Base-by-base conservation (phyloP, 2,329 filamentous ascomycete genomes). In the Teratosphaeriaceae sp. region DNA sequence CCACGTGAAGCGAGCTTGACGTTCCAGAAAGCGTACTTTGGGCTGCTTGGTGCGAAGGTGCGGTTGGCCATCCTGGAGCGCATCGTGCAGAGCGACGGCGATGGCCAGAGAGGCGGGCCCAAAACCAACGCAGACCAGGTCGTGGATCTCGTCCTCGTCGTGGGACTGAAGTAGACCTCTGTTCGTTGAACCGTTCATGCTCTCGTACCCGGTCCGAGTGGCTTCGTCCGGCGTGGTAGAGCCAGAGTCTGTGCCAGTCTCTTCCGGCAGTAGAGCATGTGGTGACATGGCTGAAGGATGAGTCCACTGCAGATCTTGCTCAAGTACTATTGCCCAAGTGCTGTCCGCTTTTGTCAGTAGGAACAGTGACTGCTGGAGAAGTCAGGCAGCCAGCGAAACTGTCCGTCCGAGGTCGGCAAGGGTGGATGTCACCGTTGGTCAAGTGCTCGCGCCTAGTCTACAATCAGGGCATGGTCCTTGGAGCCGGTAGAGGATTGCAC, bases 121-220 rank as follows among this genome's bases (percentile, higher is more conserved):
- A 61, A 97, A 97, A 19, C 90, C 90, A 43, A 95, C 80, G 65
- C 88, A 95, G 53, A 97, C 72, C 41, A 97, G 72, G 64, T 97
- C 90, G 62, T 89, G 83, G 23, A 88, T 69, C 38, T 85, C 78
- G 50, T 82, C 75, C 41, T 74, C 63, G 20, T 72, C 66, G 2
- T 3, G 3, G n/a, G 23, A 12, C 16, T 29, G 18, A 3, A 27
- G 24, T 3, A 39, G 37, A 13, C 36, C 13, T 19, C 41, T 24
- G 23, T 37, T 44, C 38, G 15, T 26, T 24, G 34, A 42, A 27
- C n/a, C 24, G 16, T 39, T 39, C 5, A n/a, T 30, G 20, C 19
- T 6, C 3, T 18, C n/a, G 22, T 23, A 12, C 13, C 3, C 31
- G 20, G 4, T 35, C 31, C 12, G 31, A 3, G 31, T 7, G 15